Evolutionary conservation across 2,329 filamentous ascomycete genomes (phyloP).

Genomic region (Botrytis paeoniae): DNA sequence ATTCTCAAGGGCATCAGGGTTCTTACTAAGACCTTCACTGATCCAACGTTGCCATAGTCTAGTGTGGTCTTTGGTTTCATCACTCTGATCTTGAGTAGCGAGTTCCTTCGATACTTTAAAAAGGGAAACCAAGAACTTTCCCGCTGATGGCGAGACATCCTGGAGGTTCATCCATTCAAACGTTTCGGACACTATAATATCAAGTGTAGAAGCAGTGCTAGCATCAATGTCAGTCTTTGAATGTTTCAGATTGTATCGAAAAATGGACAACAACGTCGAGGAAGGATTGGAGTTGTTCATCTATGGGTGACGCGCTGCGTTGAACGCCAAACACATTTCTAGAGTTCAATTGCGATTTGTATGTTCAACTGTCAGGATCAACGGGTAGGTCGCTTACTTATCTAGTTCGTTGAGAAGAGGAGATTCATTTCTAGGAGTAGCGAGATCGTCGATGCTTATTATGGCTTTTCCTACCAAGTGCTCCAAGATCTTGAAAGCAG

Average conservation of each 20-base stretch:
- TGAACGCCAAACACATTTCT: neutral
- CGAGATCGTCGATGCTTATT: conserved; percentile 41
- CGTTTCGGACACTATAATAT: conserved; percentile 49
- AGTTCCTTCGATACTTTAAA: conserved; percentile 45
- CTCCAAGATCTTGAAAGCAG: conserved; percentile 64
- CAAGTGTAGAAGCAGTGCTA: conserved; percentile 35
- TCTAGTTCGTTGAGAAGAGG: neutral
- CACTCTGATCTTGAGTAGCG: conserved; percentile 35
- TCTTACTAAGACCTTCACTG: conserved; percentile 47
- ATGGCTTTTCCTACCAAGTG: conserved; percentile 62
- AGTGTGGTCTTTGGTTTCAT: conserved; percentile 37
- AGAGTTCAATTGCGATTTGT: neutral
- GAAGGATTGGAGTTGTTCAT: neutral
- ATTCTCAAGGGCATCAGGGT: conserved; percentile 55
- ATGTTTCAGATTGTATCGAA: neutral
- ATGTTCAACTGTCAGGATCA: neutral
- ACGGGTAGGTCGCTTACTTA: neutral
- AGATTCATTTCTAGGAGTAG: conserved; percentile 7
- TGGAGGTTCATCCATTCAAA: conserved; percentile 56
- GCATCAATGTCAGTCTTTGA: neutral
- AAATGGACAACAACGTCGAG: rapidly evolving
- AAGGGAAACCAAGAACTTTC: conserved; percentile 58
- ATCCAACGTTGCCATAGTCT: conserved; percentile 56
- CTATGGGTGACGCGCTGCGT: neutral
- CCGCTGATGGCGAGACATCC: conserved; percentile 57